A percentile compares a stretch with the other conserved stretches of the same genome.
Conservation (phyloP, 345 rosid genomes). For the Angophora floribunda region DNA sequence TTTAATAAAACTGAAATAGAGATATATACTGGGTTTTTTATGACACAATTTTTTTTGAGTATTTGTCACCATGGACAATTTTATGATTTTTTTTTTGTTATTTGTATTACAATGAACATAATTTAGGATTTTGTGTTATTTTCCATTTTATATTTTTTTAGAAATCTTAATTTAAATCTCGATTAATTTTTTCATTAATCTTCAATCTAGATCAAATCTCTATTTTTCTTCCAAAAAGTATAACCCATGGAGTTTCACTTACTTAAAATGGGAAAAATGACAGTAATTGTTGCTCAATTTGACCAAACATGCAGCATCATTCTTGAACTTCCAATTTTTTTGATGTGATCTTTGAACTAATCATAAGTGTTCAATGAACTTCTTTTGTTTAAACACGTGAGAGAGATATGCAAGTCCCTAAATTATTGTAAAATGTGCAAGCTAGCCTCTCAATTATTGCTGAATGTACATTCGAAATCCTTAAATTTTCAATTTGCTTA, state of each 20-base stretch:
- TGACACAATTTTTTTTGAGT: too few species aligned
- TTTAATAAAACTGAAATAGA: too few species aligned
- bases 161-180: not conserved
- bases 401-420: not conserved
- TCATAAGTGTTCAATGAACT: too few species aligned
- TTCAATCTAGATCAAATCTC: not conserved
- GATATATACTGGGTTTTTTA: too few species aligned
- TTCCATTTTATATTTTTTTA: not conserved
- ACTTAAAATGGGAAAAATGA: not conserved
- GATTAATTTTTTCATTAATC: not conserved
- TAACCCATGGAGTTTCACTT: not conserved
- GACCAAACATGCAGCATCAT: rapidly evolving
- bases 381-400: not conserved
- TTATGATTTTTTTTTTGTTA: too few species aligned
- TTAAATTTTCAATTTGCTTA: not conserved
- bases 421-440: not conserved
- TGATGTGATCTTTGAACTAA: too few species aligned
- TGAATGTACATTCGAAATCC: not conserved
- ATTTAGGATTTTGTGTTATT: not conserved
- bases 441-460: not conserved
- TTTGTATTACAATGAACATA: too few species aligned
- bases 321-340: not conserved
- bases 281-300: not conserved
- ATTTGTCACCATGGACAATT: too few species aligned
- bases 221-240: not conserved